phyloP scores from a whole-genome alignment of 148 eudicot species.

The Vaccinium myrtillus region DNA sequence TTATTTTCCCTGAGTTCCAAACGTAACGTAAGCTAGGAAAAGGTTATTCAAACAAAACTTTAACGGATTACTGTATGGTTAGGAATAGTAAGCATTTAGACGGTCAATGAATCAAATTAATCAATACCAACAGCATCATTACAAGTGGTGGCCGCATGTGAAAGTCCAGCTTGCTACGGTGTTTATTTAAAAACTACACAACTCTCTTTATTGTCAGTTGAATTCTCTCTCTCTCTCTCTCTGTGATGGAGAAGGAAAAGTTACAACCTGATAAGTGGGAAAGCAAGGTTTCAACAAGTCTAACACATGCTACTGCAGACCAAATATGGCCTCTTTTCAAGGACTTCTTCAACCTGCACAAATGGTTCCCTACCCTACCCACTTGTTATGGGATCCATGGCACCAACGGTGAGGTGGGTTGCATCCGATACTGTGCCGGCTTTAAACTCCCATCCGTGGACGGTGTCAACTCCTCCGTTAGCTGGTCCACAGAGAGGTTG shows the following conservation, averaged over 20 bases:
- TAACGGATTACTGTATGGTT: too few species aligned
- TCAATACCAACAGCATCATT: too few species aligned
- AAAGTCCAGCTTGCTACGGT: background rate
- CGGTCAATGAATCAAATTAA: too few species aligned
- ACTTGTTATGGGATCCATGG: constrained; percentile 69
- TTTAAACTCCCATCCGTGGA: constrained; percentile 29
- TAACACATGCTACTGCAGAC: constrained; percentile 37
- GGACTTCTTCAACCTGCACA: constrained; percentile 72
- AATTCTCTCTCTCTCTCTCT: background rate
- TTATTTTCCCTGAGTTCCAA: too few species aligned
- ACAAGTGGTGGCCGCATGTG: background rate
- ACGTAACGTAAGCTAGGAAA: too few species aligned
- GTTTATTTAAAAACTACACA: background rate
- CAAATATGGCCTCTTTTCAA: constrained; percentile 64
- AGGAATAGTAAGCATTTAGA: too few species aligned
- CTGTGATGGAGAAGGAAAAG: constrained; percentile 14
- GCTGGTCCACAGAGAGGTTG: constrained; percentile 74
- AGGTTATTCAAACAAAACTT: too few species aligned
- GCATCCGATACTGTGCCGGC: constrained; percentile 66
- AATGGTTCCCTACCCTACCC: constrained; percentile 52
- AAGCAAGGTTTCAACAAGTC: constrained; percentile 42
- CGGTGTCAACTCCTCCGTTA: constrained; percentile 10
- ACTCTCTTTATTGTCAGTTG: background rate
- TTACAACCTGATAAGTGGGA: constrained; percentile 39
- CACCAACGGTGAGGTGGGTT: constrained; percentile 64